phyloP scores from a whole-genome alignment of 2,329 filamentous ascomycete species.

The Epichloe brachyelytri region DNA sequence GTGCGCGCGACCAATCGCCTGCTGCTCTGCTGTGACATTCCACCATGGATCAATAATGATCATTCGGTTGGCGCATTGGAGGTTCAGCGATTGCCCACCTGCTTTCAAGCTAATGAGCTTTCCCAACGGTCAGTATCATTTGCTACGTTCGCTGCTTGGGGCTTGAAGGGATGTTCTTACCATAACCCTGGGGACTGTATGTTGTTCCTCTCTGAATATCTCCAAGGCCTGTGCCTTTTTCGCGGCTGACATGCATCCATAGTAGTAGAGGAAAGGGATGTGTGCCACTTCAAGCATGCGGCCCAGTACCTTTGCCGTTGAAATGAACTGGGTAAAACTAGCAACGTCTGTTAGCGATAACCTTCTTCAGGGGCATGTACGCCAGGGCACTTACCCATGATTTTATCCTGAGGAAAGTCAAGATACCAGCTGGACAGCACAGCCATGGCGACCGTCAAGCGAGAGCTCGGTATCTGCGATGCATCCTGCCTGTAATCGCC shows the following conservation, averaged over 20 bases:
- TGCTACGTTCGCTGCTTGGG: background rate
- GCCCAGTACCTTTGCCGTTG: conserved; percentile 21
- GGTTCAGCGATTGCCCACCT: conserved; percentile 27
- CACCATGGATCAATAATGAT: conserved; percentile 47
- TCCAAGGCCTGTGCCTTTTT: conserved; percentile 12
- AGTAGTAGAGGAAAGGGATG: conserved; percentile 25
- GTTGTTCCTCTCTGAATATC: conserved; percentile 7
- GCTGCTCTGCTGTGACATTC: conserved; percentile 48
- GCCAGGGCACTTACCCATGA: conserved; percentile 19
- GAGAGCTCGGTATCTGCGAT: conserved; percentile 16
- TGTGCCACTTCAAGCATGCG: conserved; percentile 18
- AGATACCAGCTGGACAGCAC: conserved; percentile 20
- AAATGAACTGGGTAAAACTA: conserved; percentile 24
- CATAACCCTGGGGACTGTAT: conserved; percentile 16
- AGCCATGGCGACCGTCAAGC: conserved; percentile 18
- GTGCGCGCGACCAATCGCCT: conserved; percentile 47
- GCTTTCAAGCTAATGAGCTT: conserved; percentile 23
- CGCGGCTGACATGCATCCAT: conserved; percentile 10
- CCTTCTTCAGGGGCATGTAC: rapidly evolving
- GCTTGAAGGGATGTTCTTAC: conserved; percentile 17
- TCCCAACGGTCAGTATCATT: background rate
- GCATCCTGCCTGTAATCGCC: background rate
- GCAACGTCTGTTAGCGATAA: rapidly evolving
- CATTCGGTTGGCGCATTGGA: conserved; percentile 34
- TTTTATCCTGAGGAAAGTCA: conserved; percentile 23